Conservation (phyloP, 257 asterid species). For the Ajuga chamaepitys region DNA sequence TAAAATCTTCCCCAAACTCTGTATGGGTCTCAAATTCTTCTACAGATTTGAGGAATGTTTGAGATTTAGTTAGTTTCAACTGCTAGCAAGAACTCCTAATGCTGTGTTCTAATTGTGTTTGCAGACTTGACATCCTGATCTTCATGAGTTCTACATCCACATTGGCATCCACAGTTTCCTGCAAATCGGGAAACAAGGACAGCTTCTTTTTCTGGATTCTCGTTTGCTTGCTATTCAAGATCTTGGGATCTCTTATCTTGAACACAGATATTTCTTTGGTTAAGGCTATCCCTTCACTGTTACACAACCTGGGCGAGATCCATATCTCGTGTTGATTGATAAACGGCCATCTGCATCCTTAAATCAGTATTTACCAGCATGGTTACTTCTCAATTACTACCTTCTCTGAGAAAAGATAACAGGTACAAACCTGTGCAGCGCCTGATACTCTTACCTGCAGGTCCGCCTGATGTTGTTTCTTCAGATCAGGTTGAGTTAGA, state of each 20-base stretch:
- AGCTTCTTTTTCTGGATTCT: conserved; percentile 51
- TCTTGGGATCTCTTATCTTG: conserved; percentile 23
- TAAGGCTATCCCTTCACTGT: conserved; percentile 11
- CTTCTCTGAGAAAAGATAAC: conserved; percentile 18
- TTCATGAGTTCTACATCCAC: conserved; percentile 27
- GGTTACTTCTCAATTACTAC: conserved; percentile 33
- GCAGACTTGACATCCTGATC: conserved; percentile 16
- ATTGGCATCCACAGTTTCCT: conserved; percentile 27
- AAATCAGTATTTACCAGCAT: conserved; percentile 15
- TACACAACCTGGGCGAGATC: conserved; percentile 21
- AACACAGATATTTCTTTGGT: conserved; percentile 7
- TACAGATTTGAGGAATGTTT: neutral
- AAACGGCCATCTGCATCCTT: conserved; percentile 24
- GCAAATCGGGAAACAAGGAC: conserved; percentile 52
- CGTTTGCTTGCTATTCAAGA: conserved; percentile 33
- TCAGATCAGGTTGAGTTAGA: conserved; percentile 39
- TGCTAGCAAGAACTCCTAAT: neutral
- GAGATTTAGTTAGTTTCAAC: neutral
- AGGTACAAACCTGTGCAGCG: conserved; percentile 15
- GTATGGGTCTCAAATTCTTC: neutral
- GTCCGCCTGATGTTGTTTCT: conserved; percentile 32
- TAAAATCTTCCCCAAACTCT: neutral
- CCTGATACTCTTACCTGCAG: conserved; percentile 22
- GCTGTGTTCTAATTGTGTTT: conserved; percentile 3
- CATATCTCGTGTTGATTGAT: conserved; percentile 13